phyloP scores from a whole-genome alignment of 306 rosid genomes.

The Trifolium repens region DNA sequence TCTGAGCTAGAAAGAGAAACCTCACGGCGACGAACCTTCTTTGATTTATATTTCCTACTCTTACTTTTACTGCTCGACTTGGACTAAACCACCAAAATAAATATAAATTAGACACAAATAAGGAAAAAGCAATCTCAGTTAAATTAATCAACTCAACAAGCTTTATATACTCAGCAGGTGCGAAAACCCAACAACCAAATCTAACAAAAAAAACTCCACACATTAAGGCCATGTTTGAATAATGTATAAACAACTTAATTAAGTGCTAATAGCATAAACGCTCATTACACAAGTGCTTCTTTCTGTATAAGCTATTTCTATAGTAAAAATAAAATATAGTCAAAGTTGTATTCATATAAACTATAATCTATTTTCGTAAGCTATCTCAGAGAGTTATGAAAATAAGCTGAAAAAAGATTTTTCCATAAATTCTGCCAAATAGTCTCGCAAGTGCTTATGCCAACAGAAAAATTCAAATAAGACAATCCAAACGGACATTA shows the following conservation, averaged over 20 bases:
- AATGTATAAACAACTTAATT: background rate
- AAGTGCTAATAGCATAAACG: background rate
- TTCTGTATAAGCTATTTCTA: background rate
- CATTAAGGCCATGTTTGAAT: background rate
- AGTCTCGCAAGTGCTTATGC: background rate
- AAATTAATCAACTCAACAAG: slow-evolving; percentile 22
- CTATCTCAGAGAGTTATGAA: background rate
- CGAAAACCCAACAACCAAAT: slow-evolving; percentile 29
- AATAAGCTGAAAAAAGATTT: background rate
- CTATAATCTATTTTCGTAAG: background rate
- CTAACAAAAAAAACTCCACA: background rate
- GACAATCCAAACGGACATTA: background rate
- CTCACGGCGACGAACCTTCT: slow-evolving; percentile 61
- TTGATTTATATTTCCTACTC: slow-evolving; percentile 61
- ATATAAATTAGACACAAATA: slow-evolving; percentile 17
- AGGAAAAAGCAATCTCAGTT: slow-evolving; percentile 18
- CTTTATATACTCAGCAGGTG: background rate
- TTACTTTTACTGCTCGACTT: slow-evolving; percentile 54
- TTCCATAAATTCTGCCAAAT: background rate
- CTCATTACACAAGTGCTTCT: background rate
- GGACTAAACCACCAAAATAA: slow-evolving; percentile 51
- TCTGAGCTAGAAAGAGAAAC: slow-evolving; percentile 58
- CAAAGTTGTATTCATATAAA: background rate
- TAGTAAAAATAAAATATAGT: too few species aligned
- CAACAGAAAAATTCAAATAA: background rate